Conservation (phyloP, 495 filamentous ascomycete species). For the Pyrenopolyporus hunteri region DNA sequence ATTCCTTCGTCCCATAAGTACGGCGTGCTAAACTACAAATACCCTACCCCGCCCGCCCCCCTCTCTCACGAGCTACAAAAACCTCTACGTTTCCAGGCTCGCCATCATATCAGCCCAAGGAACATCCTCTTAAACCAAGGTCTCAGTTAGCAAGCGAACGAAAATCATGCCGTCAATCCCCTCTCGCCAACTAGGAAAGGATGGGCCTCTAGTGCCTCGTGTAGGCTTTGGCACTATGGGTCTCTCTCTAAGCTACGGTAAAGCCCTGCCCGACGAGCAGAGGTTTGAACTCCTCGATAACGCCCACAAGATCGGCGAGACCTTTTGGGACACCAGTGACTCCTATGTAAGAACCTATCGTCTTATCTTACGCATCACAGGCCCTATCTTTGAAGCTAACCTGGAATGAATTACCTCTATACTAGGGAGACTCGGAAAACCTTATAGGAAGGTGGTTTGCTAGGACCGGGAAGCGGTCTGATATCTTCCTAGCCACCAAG, state of each 20-base stretch:
- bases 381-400: constrained; percentile 1
- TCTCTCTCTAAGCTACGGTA: constrained; percentile 53
- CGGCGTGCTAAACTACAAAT: neutral
- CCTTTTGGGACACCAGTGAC: constrained; percentile 67
- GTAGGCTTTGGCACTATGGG: constrained; percentile 66
- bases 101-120: neutral
- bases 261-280: constrained; percentile 47
- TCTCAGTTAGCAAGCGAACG: neutral
- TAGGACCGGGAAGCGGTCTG: constrained; percentile 56
- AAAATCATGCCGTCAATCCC: constrained; percentile 38
- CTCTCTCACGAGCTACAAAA: too few relatives aligned
- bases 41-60: too few relatives aligned
- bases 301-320: constrained; percentile 58
- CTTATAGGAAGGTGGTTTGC: constrained; percentile 63
- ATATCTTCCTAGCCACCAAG: constrained; percentile 66
- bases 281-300: constrained; percentile 57
- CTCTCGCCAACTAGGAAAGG: constrained; percentile 56
- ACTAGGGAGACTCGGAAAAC: constrained; percentile 57
- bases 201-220: constrained; percentile 61
- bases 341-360: constrained; percentile 35
- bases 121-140: neutral
- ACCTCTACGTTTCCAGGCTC: too few relatives aligned
- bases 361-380: neutral
- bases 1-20: constrained; percentile 10
- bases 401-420: neutral